These are phyloP conservation scores for Lobosporangium transversale DNA, from an alignment of 192 early-diverging fungal species.

Conservation along the genomic window DNA sequence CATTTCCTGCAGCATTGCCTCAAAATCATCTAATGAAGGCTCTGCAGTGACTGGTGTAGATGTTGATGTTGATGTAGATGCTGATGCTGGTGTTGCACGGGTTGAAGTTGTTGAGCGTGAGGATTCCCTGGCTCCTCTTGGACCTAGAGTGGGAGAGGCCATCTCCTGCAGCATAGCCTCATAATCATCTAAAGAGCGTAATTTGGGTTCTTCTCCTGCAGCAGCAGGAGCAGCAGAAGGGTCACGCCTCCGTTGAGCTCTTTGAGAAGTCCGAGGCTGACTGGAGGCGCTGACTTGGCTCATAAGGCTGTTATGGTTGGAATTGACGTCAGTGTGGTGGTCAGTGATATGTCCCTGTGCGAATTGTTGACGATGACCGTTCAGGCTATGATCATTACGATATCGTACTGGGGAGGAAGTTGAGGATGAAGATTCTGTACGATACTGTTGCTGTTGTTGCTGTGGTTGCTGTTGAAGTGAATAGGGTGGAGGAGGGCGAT, in stretches of 20 bases:
- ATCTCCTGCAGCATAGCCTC: slow-evolving; percentile 45
- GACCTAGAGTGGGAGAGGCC: slow-evolving; percentile 30
- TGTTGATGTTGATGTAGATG: not conserved
- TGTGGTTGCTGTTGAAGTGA: slow-evolving; percentile 16
- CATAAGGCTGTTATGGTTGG: slow-evolving; percentile 2
- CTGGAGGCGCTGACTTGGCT: not conserved
- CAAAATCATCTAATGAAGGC: slow-evolving; percentile 40
- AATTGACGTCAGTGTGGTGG: slow-evolving; percentile 11
- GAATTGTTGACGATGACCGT: slow-evolving; percentile 1
- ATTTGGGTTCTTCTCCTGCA: not conserved
- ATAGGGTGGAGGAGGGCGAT: not conserved
- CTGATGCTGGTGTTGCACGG: not conserved
- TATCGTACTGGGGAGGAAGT: slow-evolving; percentile 14
- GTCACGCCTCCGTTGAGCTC: slow-evolving; percentile 17
- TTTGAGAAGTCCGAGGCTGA: slow-evolving; percentile 8
- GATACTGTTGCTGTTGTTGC: not conserved
- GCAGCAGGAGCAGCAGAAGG: not conserved
- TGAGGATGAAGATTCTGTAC: not conserved
- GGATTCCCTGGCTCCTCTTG: slow-evolving; percentile 1
- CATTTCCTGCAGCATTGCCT: slow-evolving; percentile 37
- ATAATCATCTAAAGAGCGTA: slow-evolving; percentile 41
- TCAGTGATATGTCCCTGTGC: no score
- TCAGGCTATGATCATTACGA: slow-evolving; percentile 14
- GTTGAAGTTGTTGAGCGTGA: not conserved
- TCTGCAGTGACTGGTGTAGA: not conserved